Percentiles rank a stretch among this genome's conserved stretches.
Conservation (phyloP, 176 grass and related monocot species). For the Canna indica region DNA sequence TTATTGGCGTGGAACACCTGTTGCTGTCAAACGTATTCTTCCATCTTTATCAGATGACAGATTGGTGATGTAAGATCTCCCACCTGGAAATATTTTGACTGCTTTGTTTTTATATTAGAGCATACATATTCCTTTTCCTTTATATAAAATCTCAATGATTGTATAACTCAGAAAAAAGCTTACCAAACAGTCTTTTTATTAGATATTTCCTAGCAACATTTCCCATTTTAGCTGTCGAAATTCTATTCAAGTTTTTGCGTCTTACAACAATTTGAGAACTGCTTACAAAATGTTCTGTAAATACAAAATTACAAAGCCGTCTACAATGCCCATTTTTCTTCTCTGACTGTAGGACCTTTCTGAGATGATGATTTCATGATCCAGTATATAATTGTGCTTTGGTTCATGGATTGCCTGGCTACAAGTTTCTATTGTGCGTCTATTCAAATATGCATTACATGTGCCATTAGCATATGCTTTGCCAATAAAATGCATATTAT, state of each 20-base stretch:
- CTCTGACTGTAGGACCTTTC: no score
- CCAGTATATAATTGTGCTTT: neutral
- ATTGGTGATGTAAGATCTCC: slow-evolving; percentile 67
- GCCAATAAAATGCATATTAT: no score
- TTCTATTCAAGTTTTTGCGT: neutral
- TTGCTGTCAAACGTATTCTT: slow-evolving; percentile 98
- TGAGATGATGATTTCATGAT: slow-evolving; percentile 1
- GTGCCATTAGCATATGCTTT: no score
- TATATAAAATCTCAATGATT: neutral
- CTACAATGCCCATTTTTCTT: no score
- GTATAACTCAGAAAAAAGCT: neutral
- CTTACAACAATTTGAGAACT: slow-evolving; percentile 4
- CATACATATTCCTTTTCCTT: neutral
- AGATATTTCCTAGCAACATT: no score
- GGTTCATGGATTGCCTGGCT: neutral
- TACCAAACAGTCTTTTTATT: neutral
- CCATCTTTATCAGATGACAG: slow-evolving; percentile 94
- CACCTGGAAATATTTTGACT: neutral
- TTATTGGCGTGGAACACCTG: slow-evolving; percentile 96
- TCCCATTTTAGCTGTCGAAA: no score
- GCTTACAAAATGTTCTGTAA: no score
- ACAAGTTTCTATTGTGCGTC: no score
- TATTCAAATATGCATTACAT: no score
- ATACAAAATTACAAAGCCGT: no score
- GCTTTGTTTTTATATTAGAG: neutral